These are phyloP conservation scores for Scheffersomyces cryptocercus DNA, from an alignment of 1,139 yeast species.

Conservation along the genomic window DNA sequence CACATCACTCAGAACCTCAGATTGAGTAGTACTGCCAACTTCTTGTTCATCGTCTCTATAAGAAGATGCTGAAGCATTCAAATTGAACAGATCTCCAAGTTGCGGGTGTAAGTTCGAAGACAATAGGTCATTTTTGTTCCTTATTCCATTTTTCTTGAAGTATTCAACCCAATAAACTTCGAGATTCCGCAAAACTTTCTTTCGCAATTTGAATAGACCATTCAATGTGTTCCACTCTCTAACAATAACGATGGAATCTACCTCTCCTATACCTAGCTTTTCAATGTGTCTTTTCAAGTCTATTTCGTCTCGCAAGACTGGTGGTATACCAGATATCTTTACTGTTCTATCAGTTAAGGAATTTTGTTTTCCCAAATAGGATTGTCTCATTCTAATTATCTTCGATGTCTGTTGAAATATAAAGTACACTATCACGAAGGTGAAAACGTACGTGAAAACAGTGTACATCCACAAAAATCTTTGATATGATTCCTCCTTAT, in stretches of 20 bases:
- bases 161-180: constrained; percentile 82
- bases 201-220: constrained; percentile 60
- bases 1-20: neutral
- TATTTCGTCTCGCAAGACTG: constrained; percentile 68
- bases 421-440: constrained; percentile 63
- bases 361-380: constrained; percentile 82
- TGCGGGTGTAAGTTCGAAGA: constrained; percentile 28
- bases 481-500: constrained; percentile 13
- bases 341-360: constrained; percentile 93
- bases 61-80: constrained; percentile 18
- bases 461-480: constrained; percentile 56
- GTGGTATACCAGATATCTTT: constrained; percentile 88
- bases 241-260: constrained; percentile 73
- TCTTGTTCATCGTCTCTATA: constrained; percentile 15
- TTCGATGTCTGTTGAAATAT: constrained; percentile 67
- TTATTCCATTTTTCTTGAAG: constrained; percentile 43
- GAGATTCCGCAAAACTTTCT: constrained; percentile 50
- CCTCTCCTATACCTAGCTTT: constrained; percentile 75
- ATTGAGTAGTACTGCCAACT: neutral
- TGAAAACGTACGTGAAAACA: constrained; percentile 81
- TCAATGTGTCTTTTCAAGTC: constrained; percentile 75
- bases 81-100: constrained; percentile 29
- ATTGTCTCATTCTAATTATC: constrained; percentile 77
- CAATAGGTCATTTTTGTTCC: constrained; percentile 30
- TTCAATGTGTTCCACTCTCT: constrained; percentile 82